Base-by-base conservation (phyloP, 108 stramenopile genomes). In the Parietichytrium sp. region DNA sequence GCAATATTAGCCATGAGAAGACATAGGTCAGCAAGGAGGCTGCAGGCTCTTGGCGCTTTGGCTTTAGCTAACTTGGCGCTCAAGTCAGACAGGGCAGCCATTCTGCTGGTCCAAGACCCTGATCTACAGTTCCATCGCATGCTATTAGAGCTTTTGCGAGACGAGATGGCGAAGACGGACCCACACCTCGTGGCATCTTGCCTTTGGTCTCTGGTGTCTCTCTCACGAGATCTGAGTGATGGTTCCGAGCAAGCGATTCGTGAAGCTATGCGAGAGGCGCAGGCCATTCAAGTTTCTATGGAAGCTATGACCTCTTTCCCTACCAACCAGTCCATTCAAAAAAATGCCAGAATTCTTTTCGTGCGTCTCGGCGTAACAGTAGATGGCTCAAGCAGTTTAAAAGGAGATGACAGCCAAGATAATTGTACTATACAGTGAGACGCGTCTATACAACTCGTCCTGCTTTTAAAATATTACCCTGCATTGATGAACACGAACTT, bases 231-330 rank as follows among this genome's bases (percentile, higher is more conserved):
- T 33, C 61, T 72, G 38, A 72, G 15, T 20, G 42, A 72, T 38
- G 61, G 61, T 6, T 10, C 16, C 2, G 38, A 72, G 38, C 38
- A 72, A 6, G 20, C 13, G 13, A 72, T 72, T 1, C 61, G 61
- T 6, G 20, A 72, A 72, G 12, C 6, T 6, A 7, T 72, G 10
- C 6, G 38, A n/a, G 38, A 45, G 42, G 42, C 33, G 10, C 38
- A 42, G 23, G 61, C 61, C 18, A n/a, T 72, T 27, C 61, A 72
- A 25, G 38, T 72, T 10, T n/a, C 61, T 42, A 72, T 72, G 61
- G 15, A 12, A 23, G 10, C 10, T 20, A 33, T 72, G 2, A 45
- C 61, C 10, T n/a, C 38, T 10, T 25, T 23, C 3, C 61, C 61
- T 72, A 3, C 61, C 10, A 33, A 72, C 20, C 61, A 72, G 45